A percentile compares a stretch with the other conserved stretches of the same genome.
These are phyloP conservation scores for Trichoderma reesei DNA, from an alignment of 495 filamentous ascomycete genomes.

Conservation along the genomic window DNA sequence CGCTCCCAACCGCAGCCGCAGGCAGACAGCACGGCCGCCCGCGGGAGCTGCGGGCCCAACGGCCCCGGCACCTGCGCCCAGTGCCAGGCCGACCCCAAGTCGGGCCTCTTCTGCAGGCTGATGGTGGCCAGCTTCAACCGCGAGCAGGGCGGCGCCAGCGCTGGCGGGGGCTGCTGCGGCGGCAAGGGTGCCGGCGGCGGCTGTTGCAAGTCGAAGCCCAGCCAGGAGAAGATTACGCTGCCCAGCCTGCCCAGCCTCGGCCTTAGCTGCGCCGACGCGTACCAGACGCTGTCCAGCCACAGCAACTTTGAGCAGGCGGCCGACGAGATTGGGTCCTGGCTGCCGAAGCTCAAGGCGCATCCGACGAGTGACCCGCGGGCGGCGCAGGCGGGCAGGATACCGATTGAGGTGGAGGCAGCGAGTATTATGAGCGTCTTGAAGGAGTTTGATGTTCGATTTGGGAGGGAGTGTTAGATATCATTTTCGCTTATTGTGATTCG, in stretches of 20 bases:
- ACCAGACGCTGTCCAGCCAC: slow-evolving; percentile 71
- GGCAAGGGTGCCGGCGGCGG: slow-evolving; percentile 26
- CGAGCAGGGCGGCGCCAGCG: slow-evolving; percentile 22
- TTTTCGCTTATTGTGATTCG: not conserved
- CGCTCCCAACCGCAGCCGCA: not conserved
- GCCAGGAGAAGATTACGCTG: slow-evolving; percentile 7
- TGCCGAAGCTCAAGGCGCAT: slow-evolving; percentile 61
- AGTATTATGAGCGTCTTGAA: slow-evolving; percentile 80
- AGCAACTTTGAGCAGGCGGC: slow-evolving; percentile 68
- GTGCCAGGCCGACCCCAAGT: slow-evolving; percentile 66
- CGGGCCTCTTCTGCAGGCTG: slow-evolving; percentile 78
- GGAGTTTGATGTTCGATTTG: slow-evolving; percentile 74
- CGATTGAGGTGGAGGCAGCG: slow-evolving; percentile 74
- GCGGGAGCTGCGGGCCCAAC: slow-evolving; percentile 46
- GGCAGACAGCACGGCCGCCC: not conserved
- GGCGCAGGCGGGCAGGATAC: slow-evolving; percentile 30
- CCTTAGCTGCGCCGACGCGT: slow-evolving; percentile 66
- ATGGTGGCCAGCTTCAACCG: slow-evolving; percentile 56
- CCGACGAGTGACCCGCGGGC: slow-evolving; percentile 19
- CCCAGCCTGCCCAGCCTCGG: slow-evolving; percentile 21
- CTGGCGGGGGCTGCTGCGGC: slow-evolving; percentile 40
- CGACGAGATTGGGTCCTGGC: slow-evolving; percentile 63
- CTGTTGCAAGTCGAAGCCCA: slow-evolving; percentile 26
- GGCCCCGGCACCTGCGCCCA: slow-evolving; percentile 74
- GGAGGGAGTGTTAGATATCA: slow-evolving; percentile 14